Conservation (phyloP, 2,329 filamentous ascomycete genomes). For the Monilinia aucupariae region DNA sequence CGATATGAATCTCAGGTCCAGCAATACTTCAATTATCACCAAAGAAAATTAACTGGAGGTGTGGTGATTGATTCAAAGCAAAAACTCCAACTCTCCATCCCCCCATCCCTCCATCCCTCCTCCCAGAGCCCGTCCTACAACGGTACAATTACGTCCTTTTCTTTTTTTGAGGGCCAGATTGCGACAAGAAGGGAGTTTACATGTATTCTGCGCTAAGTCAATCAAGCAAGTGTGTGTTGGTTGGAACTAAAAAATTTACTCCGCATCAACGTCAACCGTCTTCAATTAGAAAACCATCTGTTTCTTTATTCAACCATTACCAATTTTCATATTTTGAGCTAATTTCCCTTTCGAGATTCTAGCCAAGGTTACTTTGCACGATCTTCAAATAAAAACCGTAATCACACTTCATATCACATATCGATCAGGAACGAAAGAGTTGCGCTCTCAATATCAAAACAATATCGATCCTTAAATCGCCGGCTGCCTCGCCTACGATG, state of each 20-base stretch:
- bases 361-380: constrained; percentile 3
- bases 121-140: not conserved
- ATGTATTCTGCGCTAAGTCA: constrained; percentile 10
- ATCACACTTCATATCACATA: not conserved
- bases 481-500: constrained; percentile 49
- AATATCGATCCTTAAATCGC: constrained; percentile 15
- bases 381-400: not conserved
- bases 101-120: too few relatives aligned
- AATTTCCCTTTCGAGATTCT: constrained; percentile 5
- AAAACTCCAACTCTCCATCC: not conserved
- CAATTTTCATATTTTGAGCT: constrained; percentile 3
- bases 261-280: not conserved
- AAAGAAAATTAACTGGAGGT: constrained; percentile 11
- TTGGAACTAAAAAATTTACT: constrained; percentile 4
- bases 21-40: constrained; percentile 11
- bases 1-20: not conserved
- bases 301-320: constrained; percentile 8
- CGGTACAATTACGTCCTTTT: not conserved
- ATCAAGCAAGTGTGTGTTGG: not conserved
- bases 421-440: constrained; percentile 4
- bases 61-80: constrained; percentile 10
- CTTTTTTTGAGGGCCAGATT: not conserved
- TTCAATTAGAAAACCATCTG: not conserved
- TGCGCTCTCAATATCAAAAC: constrained; percentile 24
- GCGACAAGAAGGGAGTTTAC: not conserved